Base-by-base conservation (phyloP, 2,329 filamentous ascomycete species). In the Talaromyces sp. region DNA sequence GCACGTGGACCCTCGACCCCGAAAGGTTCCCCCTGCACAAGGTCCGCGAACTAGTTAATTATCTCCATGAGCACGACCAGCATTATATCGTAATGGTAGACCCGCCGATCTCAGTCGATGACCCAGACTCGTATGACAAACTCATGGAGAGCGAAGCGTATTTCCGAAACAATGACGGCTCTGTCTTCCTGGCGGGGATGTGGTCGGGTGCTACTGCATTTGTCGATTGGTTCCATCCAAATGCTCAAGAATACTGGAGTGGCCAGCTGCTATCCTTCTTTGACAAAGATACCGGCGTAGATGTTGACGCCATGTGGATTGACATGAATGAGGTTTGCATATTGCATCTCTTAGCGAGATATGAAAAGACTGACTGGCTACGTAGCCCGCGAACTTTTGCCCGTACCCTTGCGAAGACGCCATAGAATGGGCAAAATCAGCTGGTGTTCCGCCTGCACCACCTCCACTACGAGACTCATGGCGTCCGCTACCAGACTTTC, bases 21-120 rank as follows among this genome's bases (percentile, higher is more conserved):
- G 65, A 74, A n/a, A 68, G 75, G 2, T 79, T 75, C 61, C 75
- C 75, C 0, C 29, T 77, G 0, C 60, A 71, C 2, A 74, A 72
- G 71, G 83, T 91, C 78, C 85, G 83, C 35, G 82, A 88, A 65
- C 75, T 92, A 1, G 85, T 88, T 26, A 77, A 82, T 38, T 83
- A 88, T 21, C 80, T 94, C 0, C 89, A 92, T 67, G 71, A 75
- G 4, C 81, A 85, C 58, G 75, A 88, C 53, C 88, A 91, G 69
- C 82, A 88, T 52, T 90, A 90, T 64, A 81, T 91, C 31, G 77
- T 92, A 51, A 94, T 94, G 85, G 88, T 93, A 0, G 90, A 94
- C 65, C 76, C 77, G 7, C 75, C 77, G 2, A 79, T 81, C 2
- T 74, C 83, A 9, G 88, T 87, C 0, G 74, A 84, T 2, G 79